Percentiles rank a stretch among this genome's conserved stretches.
Conservation (phyloP, 1,284 basidiomycete genomes). For the Pyrrhoderma lamaoense region DNA sequence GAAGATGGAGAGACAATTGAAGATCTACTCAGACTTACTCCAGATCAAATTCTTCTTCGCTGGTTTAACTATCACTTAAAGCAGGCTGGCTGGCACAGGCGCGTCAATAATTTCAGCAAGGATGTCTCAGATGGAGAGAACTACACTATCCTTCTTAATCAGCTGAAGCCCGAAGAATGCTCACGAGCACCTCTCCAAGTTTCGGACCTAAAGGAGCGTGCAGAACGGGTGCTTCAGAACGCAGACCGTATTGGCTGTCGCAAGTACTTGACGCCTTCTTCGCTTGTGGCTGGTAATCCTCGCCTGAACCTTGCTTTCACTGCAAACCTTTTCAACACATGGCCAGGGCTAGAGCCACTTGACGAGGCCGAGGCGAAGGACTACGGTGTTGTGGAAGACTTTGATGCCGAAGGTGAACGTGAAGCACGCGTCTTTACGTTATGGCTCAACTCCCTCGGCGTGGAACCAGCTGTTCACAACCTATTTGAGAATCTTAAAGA, state of each 20-base stretch:
- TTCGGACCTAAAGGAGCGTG: conserved; percentile 72
- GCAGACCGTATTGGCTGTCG: conserved; percentile 92
- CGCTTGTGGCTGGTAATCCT: conserved; percentile 92
- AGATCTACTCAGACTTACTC: conserved; percentile 87
- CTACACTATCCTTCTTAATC: conserved; percentile 92
- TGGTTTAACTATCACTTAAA: conserved; percentile 99
- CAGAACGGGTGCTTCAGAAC: conserved; percentile 90
- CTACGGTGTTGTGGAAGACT: conserved; percentile 88
- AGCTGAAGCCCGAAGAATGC: conserved; percentile 91
- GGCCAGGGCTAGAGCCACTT: conserved; percentile 87
- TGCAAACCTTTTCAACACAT: conserved; percentile 97
- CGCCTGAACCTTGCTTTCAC: conserved; percentile 98
- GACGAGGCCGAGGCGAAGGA: conserved; percentile 85
- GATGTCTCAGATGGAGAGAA: conserved; percentile 96
- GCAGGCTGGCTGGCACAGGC: conserved; percentile 84
- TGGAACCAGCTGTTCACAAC: conserved; percentile 95
- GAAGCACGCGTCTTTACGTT: conserved; percentile 97
- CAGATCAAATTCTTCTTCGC: conserved; percentile 91
- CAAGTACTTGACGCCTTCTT: conserved; percentile 90
- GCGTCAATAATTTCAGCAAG: conserved; percentile 96
- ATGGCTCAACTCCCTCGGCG: conserved; percentile 95
- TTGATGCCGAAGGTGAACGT: conserved; percentile 96
- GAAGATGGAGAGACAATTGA: conserved; percentile 97
- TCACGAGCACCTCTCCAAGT: conserved; percentile 91
- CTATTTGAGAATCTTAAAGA: conserved; percentile 95